Percentiles rank a stretch among this genome's conserved stretches.
These are phyloP conservation scores for Fraxinus baroniana DNA, from an alignment of 305 asterid genomes.

Conservation along the genomic window DNA sequence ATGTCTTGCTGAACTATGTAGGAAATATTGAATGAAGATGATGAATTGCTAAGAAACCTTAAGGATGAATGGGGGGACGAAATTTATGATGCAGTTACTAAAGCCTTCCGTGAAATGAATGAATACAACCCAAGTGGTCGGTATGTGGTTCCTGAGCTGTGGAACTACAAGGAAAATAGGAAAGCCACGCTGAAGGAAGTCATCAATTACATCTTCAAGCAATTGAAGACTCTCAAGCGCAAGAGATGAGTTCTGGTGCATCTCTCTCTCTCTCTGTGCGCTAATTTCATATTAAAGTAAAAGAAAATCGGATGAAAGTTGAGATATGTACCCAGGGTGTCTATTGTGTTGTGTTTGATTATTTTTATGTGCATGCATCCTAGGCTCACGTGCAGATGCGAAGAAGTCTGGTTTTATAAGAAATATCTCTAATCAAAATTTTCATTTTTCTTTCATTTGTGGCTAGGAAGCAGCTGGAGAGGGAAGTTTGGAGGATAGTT, in stretches of 20 bases:
- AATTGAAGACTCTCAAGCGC: conserved; percentile 39
- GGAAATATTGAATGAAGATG: conserved; percentile 44
- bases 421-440: background rate
- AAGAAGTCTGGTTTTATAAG: background rate
- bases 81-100: conserved; percentile 28
- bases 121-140: conserved; percentile 60
- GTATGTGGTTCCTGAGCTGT: conserved; percentile 46
- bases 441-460: background rate
- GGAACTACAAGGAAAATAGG: conserved; percentile 54
- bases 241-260: conserved; percentile 19
- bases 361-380: background rate
- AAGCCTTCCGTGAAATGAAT: conserved; percentile 40
- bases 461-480: conserved; percentile 1
- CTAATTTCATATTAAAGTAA: background rate
- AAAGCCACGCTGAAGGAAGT: conserved; percentile 60
- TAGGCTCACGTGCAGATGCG: background rate
- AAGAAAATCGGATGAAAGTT: background rate
- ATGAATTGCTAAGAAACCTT: conserved; percentile 28
- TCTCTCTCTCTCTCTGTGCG: background rate
- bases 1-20: conserved; percentile 3
- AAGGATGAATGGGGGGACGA: conserved; percentile 47
- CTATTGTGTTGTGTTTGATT: background rate
- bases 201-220: conserved; percentile 36
- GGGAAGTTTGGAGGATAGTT: background rate
- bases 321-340: background rate